Base-by-base conservation (phyloP, 768 basidiomycete species). In the Tubosaeta sp. region DNA sequence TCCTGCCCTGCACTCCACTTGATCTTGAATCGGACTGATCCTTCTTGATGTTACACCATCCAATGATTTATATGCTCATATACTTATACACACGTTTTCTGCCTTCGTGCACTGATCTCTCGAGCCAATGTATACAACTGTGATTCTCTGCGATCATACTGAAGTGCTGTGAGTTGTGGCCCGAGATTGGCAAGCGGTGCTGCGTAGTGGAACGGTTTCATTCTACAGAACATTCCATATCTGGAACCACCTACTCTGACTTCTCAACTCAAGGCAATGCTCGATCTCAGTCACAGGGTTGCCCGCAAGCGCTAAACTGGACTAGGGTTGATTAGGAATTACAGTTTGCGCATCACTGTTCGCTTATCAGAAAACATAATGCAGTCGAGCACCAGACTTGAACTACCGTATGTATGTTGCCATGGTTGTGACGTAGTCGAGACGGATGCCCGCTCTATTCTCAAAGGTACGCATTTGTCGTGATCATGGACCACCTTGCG, bases 401-500 rank as follows among this genome's bases (percentile, higher is more conserved):
- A 30, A 32, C 40, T 32, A 47, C 53, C 34, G 4, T 22, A 51
- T 50, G n/a, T 42, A 60, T 52, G 57, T 60, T 56, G 63, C 44
- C 53, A 61, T 65, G 57, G 46, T 13, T 38, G 49, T 66, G 63
- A 66, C 59, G 59, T 67, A 53, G 60, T 55, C 45, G 55, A 51
- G 46, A 55, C 50, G 49, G 49, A 38, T 54, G 53, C 29, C 54
- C 59, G 58, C 58, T 60, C 51, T 58, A 57, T 53, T 42, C 41
- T 48, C 53, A 44, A 55, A 54, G 62, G 59, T 62, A 59, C 56
- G 40, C 56, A 57, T 63, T 67, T 62, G 60, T 69, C 67, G 62
- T 55, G 65, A 69, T 70, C 59, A 49, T 59, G 58, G 59, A 61
- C 59, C 59, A 65, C 64, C 58, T 61, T 34, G 67, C 63, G 68